Base-by-base conservation (phyloP, 768 basidiomycete species). In the Symmetrospora coprosmae region DNA sequence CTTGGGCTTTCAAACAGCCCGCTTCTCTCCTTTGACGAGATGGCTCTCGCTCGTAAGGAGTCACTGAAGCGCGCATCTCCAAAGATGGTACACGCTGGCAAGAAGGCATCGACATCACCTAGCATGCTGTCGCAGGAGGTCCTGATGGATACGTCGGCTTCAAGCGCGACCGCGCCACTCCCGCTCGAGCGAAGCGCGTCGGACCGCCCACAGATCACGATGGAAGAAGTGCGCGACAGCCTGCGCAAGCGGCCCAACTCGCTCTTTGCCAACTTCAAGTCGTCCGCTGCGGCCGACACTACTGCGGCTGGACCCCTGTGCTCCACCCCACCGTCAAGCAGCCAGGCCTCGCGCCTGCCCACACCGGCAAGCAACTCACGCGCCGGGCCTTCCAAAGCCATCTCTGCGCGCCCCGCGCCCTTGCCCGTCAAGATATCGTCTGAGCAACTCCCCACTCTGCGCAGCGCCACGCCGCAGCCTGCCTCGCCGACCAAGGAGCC, bases 401-500 rank as follows among this genome's bases (percentile, higher is more conserved):
- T 58, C 33, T 46, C 55, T 8, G 55, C 55, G 13, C 55, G 55
- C 9, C 55, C 55, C n/a, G 55, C 55, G 27, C 55, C 55, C 25
- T 35, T 43, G 13, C 55, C 55, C 31, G 37, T 58, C 23, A 58
- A 47, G 41, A 58, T 58, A 28, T 58, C 55, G 16, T 58, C 55
- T 3, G 55, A 58, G 21, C 55, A 58, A 21, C n/a, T 58, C 8
- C 55, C 55, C 13, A 58, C 55, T 27, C 46, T 58, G 21, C 41
- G 41, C 2, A 19, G 25, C 19, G 8, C 17, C 23, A 30, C 55
- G 37, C 55, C 55, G 25, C n/a, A n/a, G n/a, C 40, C 30, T 43
- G 41, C 55, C n/a, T 58, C 55, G 30, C 55, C 55, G 19, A 41
- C 39, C 34, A 55, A 55, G 33, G 55, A 58, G 31, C 55, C 55